Conservation (phyloP, 148 eudicot species). For the Gaultheria prostrata region DNA sequence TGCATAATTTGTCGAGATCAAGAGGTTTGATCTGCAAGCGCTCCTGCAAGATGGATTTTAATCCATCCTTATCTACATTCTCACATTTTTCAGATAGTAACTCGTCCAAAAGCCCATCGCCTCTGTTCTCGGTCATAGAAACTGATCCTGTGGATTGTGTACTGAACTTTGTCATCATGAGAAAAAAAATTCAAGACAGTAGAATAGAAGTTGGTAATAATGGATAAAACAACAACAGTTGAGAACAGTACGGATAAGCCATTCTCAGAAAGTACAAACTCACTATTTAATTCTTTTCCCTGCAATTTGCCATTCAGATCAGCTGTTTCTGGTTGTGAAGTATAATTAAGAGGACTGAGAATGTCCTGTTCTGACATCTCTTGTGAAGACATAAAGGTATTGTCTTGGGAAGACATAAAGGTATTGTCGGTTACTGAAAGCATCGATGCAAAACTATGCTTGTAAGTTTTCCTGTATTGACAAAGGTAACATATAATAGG, state of each 20-base stretch:
- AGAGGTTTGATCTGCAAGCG: constrained; percentile 50
- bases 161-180: constrained; percentile 15
- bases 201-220: background rate
- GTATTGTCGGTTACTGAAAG: constrained; percentile 30
- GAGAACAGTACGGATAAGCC: background rate
- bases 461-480: constrained; percentile 48
- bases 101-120: constrained; percentile 40
- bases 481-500: constrained; percentile 8
- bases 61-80: constrained; percentile 46
- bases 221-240: background rate
- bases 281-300: constrained; percentile 37
- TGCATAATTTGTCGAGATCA: constrained; percentile 37
- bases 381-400: constrained; percentile 37
- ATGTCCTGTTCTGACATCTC: constrained; percentile 32
- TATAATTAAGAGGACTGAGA: constrained; percentile 24
- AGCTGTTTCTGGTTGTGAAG: constrained; percentile 28
- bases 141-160: constrained; percentile 32
- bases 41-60: constrained; percentile 46
- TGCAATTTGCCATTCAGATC: constrained; percentile 20
- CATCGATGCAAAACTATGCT: constrained; percentile 36
- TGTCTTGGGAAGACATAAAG: constrained; percentile 40
- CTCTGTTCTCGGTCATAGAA: constrained; percentile 22
- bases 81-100: constrained; percentile 37
- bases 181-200: background rate
- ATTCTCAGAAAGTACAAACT: constrained; percentile 18